Conservation (phyloP, 805 yeast species). For the Teunomyces cretensis region DNA sequence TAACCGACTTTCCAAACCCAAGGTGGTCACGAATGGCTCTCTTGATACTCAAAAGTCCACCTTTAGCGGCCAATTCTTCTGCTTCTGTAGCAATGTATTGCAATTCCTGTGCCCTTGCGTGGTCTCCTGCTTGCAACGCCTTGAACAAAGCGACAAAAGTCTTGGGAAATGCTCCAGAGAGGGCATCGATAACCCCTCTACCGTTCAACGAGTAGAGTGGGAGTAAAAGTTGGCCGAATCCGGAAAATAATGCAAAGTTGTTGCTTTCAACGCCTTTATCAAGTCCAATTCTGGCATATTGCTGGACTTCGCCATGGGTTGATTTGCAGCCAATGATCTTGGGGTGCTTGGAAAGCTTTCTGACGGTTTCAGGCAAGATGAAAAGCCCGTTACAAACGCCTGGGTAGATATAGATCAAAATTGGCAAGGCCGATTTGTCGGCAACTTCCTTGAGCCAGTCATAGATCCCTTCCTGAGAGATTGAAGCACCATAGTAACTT, state of each 20-base stretch:
- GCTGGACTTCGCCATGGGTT: slow-evolving; percentile 51
- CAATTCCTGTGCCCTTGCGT: slow-evolving; percentile 39
- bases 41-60: slow-evolving; percentile 50
- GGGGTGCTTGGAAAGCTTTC: slow-evolving; percentile 42
- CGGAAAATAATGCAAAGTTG: slow-evolving; percentile 47
- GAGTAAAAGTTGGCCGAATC: slow-evolving; percentile 50
- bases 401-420: slow-evolving; percentile 48
- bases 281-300: slow-evolving; percentile 45
- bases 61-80: slow-evolving; percentile 43
- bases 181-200: slow-evolving; percentile 53
- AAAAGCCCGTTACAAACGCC: slow-evolving; percentile 47
- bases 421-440: slow-evolving; percentile 41
- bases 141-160: slow-evolving; percentile 42
- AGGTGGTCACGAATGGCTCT: slow-evolving; percentile 35
- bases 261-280: slow-evolving; percentile 35
- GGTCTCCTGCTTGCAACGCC: slow-evolving; percentile 38
- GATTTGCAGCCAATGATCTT: slow-evolving; percentile 54
- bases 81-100: slow-evolving; percentile 46
- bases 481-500: slow-evolving; percentile 47
- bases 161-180: slow-evolving; percentile 54
- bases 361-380: slow-evolving; percentile 39
- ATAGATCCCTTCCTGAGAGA: slow-evolving; percentile 46
- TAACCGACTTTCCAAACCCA: slow-evolving; percentile 44
- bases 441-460: slow-evolving; percentile 47
- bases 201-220: slow-evolving; percentile 50